phyloP scores from a whole-genome alignment of 345 rosid genomes.

The Streptanthus diversifolius region DNA sequence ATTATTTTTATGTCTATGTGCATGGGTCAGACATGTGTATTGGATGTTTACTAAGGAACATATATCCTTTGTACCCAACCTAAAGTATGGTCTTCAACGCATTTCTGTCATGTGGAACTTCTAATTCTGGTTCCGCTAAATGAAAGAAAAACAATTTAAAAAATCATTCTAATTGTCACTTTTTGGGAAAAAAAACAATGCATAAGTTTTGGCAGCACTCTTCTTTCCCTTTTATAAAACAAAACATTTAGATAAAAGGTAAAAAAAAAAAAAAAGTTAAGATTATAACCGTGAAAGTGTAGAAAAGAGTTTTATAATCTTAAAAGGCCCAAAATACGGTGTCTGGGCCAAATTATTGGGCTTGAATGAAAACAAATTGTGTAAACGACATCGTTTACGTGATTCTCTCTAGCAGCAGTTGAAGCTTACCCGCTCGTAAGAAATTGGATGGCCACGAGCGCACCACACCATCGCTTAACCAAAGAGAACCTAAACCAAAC shows the following conservation, averaged over 20 bases:
- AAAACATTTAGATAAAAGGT: not conserved
- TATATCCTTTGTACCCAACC: conserved; percentile 24
- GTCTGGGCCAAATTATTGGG: too few relatives aligned
- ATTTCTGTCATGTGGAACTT: not conserved
- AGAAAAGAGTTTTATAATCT: too few relatives aligned
- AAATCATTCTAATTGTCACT: not conserved
- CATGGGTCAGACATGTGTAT: conserved; percentile 21
- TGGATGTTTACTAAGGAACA: conserved; percentile 3
- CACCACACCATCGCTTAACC: conserved; percentile 23
- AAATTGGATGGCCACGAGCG: conserved; percentile 38
- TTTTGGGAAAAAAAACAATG: not conserved
- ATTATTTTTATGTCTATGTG: not conserved
- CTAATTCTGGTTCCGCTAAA: not conserved
- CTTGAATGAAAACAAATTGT: too few relatives aligned
- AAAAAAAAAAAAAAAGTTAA: too few relatives aligned
- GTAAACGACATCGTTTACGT: not conserved
- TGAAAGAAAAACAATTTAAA: not conserved
- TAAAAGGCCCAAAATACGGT: not conserved
- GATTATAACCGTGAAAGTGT: too few relatives aligned
- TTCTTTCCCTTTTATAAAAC: not conserved
- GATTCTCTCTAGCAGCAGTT: not conserved
- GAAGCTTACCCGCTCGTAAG: conserved; percentile 33
- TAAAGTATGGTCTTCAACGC: conserved; percentile 22
- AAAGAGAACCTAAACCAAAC: conserved; percentile 5
- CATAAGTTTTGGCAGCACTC: not conserved